phyloP scores from a whole-genome alignment of 345 rosid species.

The Euphorbia tirucalli region DNA sequence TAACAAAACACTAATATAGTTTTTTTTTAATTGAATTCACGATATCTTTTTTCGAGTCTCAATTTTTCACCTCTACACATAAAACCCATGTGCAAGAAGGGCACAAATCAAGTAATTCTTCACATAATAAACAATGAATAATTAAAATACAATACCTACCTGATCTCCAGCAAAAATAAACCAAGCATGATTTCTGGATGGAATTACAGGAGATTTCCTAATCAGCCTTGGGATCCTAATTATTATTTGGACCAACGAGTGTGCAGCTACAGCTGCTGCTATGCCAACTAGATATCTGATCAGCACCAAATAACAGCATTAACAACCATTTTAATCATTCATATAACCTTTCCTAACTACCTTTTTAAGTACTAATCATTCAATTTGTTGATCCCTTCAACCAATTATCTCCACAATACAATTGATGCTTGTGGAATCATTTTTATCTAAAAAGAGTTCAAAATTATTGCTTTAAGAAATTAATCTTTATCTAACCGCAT shows the following conservation, averaged over 20 bases:
- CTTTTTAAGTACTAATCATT: neutral
- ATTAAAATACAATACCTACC: slow-evolving; percentile 28
- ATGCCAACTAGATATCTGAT: slow-evolving; percentile 74
- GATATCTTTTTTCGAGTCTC: too few species aligned
- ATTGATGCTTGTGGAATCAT: neutral
- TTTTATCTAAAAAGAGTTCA: neutral
- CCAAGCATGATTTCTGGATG: slow-evolving; percentile 75
- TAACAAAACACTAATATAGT: too few species aligned
- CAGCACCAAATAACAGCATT: slow-evolving; percentile 11
- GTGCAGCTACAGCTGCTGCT: slow-evolving; percentile 49
- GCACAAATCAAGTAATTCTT: neutral
- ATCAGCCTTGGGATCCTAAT: slow-evolving; percentile 48
- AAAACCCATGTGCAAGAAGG: too few species aligned
- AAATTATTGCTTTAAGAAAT: neutral
- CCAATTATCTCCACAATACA: neutral
- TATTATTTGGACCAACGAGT: slow-evolving; percentile 60
- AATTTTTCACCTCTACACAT: too few species aligned
- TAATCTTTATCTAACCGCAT: neutral
- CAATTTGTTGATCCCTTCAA: neutral
- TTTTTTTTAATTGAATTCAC: too few species aligned
- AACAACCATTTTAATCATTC: slow-evolving; percentile 1
- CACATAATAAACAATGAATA: too few species aligned
- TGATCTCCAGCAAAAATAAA: slow-evolving; percentile 73
- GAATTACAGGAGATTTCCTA: slow-evolving; percentile 43
- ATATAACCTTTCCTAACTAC: neutral